A percentile compares a stretch with the other conserved stretches of the same genome.
phyloP scores from a whole-genome alignment of 2,329 filamentous ascomycete species.

The Ophiostoma piceae region DNA sequence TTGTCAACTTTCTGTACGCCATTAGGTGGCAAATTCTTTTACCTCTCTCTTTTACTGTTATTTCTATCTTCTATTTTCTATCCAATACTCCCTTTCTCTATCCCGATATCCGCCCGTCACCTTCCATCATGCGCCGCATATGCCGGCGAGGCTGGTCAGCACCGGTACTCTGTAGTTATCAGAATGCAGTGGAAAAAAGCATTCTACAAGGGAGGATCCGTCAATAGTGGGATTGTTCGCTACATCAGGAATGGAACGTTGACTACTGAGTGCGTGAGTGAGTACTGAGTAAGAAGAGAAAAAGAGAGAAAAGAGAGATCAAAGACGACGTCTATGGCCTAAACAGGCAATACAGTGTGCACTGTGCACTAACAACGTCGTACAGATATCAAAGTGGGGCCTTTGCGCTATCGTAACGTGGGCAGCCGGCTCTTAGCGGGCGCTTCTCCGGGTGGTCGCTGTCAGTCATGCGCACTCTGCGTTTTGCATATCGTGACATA shows the following conservation, averaged over 20 bases:
- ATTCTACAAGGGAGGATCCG: constrained; percentile 4
- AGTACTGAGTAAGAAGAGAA: not conserved
- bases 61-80: not conserved
- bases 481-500: not conserved
- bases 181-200: not conserved
- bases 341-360: not conserved
- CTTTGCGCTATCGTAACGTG: not conserved
- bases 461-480: not conserved
- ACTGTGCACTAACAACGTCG: constrained; percentile 1
- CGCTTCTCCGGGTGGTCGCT: not conserved
- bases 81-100: not conserved
- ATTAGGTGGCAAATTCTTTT: constrained; percentile 9
- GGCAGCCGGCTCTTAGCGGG: not conserved
- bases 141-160: not conserved
- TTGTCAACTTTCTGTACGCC: not conserved
- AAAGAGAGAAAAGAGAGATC: not conserved
- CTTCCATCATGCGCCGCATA: not conserved
- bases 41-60: too few relatives aligned
- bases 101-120: constrained; percentile 1
- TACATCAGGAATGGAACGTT: constrained; percentile 11
- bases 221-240: not conserved
- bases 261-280: not conserved
- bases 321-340: not conserved
- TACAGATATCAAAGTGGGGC: not conserved
- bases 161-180: not conserved